phyloP scores from a whole-genome alignment of 1,139 yeast species.

The Debaryomyces psychrophilus region DNA sequence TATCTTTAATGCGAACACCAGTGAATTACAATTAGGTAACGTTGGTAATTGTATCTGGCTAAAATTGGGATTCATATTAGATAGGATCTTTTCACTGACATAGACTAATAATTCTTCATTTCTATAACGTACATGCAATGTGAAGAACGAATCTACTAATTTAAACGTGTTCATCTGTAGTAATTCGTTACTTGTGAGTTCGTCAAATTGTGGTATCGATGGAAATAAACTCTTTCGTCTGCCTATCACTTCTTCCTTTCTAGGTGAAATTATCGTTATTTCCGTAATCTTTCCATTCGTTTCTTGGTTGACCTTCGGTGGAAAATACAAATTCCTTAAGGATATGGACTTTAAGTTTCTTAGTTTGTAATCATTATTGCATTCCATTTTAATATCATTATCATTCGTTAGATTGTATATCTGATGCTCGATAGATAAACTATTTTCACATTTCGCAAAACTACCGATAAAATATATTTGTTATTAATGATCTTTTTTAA shows the following conservation, averaged over 20 bases:
- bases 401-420: constrained; percentile 1
- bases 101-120: constrained; percentile 26
- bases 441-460: constrained; percentile 5
- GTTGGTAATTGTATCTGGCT: constrained; percentile 32
- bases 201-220: constrained; percentile 16
- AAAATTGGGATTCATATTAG: constrained; percentile 36
- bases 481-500: neutral
- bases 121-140: constrained; percentile 25
- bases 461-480: neutral
- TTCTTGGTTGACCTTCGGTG: neutral
- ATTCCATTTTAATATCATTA: constrained; percentile 12
- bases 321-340: constrained; percentile 21
- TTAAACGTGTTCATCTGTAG: constrained; percentile 16
- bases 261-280: neutral
- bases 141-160: constrained; percentile 33
- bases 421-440: neutral
- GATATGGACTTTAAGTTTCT: constrained; percentile 20
- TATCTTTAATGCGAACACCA: constrained; percentile 25
- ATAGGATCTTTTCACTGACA: constrained; percentile 37
- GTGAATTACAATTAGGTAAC: constrained; percentile 15
- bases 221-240: constrained; percentile 17
- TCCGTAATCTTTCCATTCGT: neutral
- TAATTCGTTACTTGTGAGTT: constrained; percentile 17
- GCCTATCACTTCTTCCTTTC: neutral
- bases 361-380: constrained; percentile 13